Base-by-base conservation (phyloP, 192 early-diverging fungal genomes). In the Allomyces macrogynus region DNA sequence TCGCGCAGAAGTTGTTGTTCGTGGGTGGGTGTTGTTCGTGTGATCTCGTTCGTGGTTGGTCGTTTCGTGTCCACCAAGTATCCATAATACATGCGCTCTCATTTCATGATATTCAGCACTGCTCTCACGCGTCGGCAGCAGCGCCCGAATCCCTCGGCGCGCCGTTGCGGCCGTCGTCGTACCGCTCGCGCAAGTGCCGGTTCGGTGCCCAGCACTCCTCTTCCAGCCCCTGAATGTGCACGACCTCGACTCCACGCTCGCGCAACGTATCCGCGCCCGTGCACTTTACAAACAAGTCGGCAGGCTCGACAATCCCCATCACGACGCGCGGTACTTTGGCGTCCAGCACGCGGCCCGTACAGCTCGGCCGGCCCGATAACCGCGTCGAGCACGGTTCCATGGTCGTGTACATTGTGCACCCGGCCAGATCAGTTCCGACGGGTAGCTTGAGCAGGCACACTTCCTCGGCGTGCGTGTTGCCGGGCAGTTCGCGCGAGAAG, bases 381-480 rank as follows among this genome's bases (percentile, higher is more conserved):
- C 49, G 49, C 49, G 12, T 57, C 16, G 49, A 57, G 49, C 49
- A 57, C 20, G 49, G 49, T 10, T 57, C 49, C 49, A 57, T 57
- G 49, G 49, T 57, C 49, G 49, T 57, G 12, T 57, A 57, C 49
- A 57, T 0, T 5, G 49, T 57, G 49, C 16, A 14, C 3, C 49
- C 49, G 49, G 49, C 49, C 49, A n/a, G 3, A 14, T 57, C 20
- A 1, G 20, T 57, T 16, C 16, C 49, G 3, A 22, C 0, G 49
- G 67, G 40, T 5, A 95, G 76, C 73, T 99, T 99, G 57, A 75
- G 62, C 8, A 99, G 77, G 27, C 86, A 86, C 63, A 86, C 87
- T 72, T 99, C 86, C 67, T 95, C 94, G 8, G 96, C 92, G 69
- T 99, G 96, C 7, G 91, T 94, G 72, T 99, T 99, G 5, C 96